Base-by-base conservation (phyloP, 139 green algal genomes). In the Asterochloris sp. region DNA sequence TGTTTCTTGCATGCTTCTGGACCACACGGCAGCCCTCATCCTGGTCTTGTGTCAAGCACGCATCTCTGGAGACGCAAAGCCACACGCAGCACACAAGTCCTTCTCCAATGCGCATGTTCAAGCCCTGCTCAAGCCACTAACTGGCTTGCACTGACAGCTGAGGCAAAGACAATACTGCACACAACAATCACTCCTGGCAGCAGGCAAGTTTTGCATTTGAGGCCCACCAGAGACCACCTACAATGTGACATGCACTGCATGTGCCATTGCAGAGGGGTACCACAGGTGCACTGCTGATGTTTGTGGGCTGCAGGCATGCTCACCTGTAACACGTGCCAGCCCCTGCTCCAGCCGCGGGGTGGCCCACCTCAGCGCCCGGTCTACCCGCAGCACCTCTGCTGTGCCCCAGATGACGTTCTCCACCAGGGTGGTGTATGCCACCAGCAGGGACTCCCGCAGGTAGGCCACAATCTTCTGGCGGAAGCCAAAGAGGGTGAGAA, bases 271-370 rank as follows among this genome's bases (percentile, higher is more conserved):
- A 66, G n/a, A 28, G 6, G 0, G 23, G 54, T 69, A 60, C 11
- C 17, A 14, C 29, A 69, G 23, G 15, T 38, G 63, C 62, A 27
- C 12, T 16, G 27, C 0, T 71, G 63, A 10, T 6, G 4, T 54
- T 54, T 54, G 38, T 54, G 38, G 6, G 38, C 38, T 54, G 38
- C 38, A 54, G 38, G 38, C 38, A 54, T 21, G 8, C 79, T 62
- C 61, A 85, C 82, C 76, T 63, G 69, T 79, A 19, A 82, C 15
- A 0, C 1, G n/a, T 27, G 76, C 82, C 64, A 74, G 69, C 14
- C 38, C 68, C 73, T 79, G 19, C 76, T 85, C 82, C 73, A 85
- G 82, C 66, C 67, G 13, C 19, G 82, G 82, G 12, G 76, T 82
- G 14, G 73, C 21, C 60, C 68, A 64, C 38, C n/a, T 67, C 54